phyloP scores from a whole-genome alignment of 78 protist genomes.

The Creolimax fragrantissima region DNA sequence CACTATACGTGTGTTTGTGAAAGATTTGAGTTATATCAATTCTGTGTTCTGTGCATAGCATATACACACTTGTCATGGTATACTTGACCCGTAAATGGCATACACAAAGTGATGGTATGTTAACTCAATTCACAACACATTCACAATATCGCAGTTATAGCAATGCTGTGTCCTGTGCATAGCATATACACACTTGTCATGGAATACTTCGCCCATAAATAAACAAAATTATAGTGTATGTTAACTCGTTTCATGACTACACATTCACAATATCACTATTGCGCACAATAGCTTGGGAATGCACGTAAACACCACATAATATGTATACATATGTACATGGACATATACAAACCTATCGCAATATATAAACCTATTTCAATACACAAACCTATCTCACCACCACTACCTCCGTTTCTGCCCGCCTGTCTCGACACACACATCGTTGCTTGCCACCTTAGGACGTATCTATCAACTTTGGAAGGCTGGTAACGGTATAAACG shows the following conservation, averaged over 20 bases:
- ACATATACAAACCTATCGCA: background rate
- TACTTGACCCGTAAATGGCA: background rate
- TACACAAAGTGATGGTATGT: background rate
- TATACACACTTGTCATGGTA: background rate
- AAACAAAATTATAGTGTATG: background rate
- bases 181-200: background rate
- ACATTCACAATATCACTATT: too few species aligned
- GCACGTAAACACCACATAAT: background rate
- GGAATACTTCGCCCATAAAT: background rate
- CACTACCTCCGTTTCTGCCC: background rate
- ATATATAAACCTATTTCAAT: background rate
- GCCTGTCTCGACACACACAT: background rate
- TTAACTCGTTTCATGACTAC: too few species aligned
- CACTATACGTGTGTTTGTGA: background rate
- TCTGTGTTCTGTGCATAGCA: background rate
- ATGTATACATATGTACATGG: background rate
- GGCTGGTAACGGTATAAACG: background rate
- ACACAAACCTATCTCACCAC: background rate
- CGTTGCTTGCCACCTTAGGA: background rate
- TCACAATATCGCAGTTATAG: background rate
- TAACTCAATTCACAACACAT: background rate
- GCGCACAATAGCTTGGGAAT: background rate
- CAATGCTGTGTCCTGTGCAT: background rate
- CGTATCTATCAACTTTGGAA: background rate
- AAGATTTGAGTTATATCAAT: background rate